Base-by-base conservation (phyloP, 345 rosid genomes). In the Carallia pectinifolia region DNA sequence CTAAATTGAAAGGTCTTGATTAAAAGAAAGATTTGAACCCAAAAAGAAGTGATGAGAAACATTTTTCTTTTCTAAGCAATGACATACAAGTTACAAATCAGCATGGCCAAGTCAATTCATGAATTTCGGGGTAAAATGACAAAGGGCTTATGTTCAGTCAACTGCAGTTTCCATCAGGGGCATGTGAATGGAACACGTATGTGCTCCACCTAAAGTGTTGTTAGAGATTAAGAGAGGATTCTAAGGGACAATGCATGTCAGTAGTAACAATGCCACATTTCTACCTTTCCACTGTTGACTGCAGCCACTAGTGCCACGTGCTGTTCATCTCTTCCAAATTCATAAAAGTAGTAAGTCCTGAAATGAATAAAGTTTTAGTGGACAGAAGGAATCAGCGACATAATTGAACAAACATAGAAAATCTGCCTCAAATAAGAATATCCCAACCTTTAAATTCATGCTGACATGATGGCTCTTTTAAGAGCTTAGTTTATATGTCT, bases 341-440 rank as follows among this genome's bases (percentile, higher is more conserved):
- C 95, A 71, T 91, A 91, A 50, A 81, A 90, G 82, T 94, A 91
- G 61, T 91, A 91, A 59, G 87, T 90, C 91, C 98, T 91, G 88
- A 68, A 52, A 81, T 65, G 62, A 53, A 70, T 59, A 30, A 66
- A 75, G 19, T 33, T 17, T 67, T 33, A n/a, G 16, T 12, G 65
- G 48, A 66, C 36, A 34, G 58, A 68, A 64, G 40, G 75, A 4
- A 36, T 73, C 5, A 71, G 61, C 63, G 27, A 50, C 61, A 44
- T 38, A 40, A 53, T 44, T 6, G 31, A 44, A 50, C 44, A 62
- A 36, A 31, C 53, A 62, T 18, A 23, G 17, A 19, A 48, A 44
- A 30, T 12, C 39, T 61, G 12, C 71, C 50, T 63, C 36, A 16
- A 13, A 61, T 6, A 34, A 30, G n/a, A 36, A 23, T 23, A 39